These are phyloP conservation scores for Plantago elongata DNA, from an alignment of 257 asterid genomes.

Conservation along the genomic window DNA sequence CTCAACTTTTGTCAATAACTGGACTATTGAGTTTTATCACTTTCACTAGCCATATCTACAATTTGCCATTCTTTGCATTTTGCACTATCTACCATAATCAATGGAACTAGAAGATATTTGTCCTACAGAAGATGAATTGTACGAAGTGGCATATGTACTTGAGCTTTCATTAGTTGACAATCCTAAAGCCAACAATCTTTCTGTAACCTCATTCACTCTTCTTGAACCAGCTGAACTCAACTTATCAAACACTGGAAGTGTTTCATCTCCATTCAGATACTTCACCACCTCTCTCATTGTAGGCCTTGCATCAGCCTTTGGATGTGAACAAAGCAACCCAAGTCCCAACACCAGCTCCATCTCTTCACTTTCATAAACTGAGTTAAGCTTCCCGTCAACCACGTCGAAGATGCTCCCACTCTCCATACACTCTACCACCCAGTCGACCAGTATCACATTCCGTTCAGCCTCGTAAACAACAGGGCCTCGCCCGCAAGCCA, in stretches of 20 bases:
- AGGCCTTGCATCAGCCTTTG: conserved; percentile 46
- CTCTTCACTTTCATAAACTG: conserved; percentile 33
- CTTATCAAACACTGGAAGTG: conserved; percentile 34
- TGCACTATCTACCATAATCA: neutral
- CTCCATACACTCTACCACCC: conserved; percentile 51
- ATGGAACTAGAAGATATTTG: conserved; percentile 35
- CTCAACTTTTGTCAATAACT: no score
- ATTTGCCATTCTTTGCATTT: no score
- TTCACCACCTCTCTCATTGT: conserved; percentile 45
- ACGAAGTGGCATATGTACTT: conserved; percentile 19
- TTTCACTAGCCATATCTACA: no score
- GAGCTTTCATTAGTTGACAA: conserved; percentile 17
- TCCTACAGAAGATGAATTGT: conserved; percentile 33
- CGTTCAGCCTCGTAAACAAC: conserved; percentile 31
- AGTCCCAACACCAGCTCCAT: conserved; percentile 55
- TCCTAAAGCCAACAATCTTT: conserved; percentile 35
- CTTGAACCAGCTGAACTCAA: conserved; percentile 34
- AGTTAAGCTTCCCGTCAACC: conserved; percentile 39
- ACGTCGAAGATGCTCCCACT: conserved; percentile 40
- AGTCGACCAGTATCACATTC: conserved; percentile 50
- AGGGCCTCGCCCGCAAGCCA: conserved; percentile 59
- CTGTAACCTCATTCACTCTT: conserved; percentile 29
- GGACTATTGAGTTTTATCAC: no score
- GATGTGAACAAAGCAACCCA: conserved; percentile 69
- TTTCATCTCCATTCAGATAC: conserved; percentile 44